A percentile compares a stretch with the other conserved stretches of the same genome.
Conservation (phyloP, 768 basidiomycete species). For the Hericium rajendrae region DNA sequence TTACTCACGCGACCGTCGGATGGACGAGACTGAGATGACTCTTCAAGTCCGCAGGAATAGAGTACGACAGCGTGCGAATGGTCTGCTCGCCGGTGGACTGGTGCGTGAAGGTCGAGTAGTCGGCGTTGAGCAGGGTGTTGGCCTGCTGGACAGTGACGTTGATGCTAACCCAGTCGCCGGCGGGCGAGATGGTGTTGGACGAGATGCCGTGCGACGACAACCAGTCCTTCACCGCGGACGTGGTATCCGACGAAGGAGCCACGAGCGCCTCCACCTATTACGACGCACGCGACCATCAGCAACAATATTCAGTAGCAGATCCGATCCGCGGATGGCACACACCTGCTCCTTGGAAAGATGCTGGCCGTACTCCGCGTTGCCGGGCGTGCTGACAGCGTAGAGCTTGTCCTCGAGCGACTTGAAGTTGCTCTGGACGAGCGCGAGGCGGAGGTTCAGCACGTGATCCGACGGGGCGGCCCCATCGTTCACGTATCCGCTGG, state of each 20-base stretch:
- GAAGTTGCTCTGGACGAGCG: conserved; percentile 8
- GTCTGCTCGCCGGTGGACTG: conserved; percentile 6
- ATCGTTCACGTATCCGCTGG: neutral
- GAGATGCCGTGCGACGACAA: conserved; percentile 8
- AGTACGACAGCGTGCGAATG: conserved; percentile 14
- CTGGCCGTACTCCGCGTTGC: neutral
- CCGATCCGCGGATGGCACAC: neutral
- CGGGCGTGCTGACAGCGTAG: conserved; percentile 3
- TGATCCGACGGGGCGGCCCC: conserved; percentile 8
- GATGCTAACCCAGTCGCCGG: conserved; percentile 15
- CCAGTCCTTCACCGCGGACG: conserved; percentile 8
- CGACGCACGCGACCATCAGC: neutral
- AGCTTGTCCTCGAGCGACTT: conserved; percentile 8
- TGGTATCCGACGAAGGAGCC: conserved; percentile 7
- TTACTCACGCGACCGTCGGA: conserved; percentile 13
- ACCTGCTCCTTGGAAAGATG: neutral
- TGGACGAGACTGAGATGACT: conserved; percentile 12
- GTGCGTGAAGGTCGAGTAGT: conserved; percentile 12
- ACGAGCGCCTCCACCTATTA: conserved; percentile 11
- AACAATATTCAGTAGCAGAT: neutral
- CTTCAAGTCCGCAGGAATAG: conserved; percentile 10
- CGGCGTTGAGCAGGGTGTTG: conserved; percentile 11
- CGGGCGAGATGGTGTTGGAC: conserved; percentile 4
- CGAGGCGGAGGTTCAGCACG: conserved; percentile 9
- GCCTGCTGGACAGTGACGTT: conserved; percentile 10